Conservation (phyloP, 768 basidiomycete species). For the Chalciporus piperatus region DNA sequence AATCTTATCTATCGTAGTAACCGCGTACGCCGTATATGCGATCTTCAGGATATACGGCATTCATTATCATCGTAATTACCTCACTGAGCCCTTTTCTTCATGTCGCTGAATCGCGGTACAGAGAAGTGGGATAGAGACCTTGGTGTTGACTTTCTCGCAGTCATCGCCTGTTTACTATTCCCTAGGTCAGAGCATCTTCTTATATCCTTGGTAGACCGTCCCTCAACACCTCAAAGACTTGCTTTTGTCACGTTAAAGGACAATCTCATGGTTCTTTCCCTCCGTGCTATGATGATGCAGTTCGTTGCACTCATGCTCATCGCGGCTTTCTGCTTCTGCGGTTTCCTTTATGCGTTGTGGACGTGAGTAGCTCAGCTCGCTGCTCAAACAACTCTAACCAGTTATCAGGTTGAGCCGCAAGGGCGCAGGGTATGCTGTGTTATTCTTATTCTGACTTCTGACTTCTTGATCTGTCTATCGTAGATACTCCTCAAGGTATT, state of each 20-base stretch:
- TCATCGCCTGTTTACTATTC: slow-evolving; percentile 89
- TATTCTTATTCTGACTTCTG: not conserved
- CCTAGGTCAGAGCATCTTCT: slow-evolving; percentile 54
- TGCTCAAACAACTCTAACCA: slow-evolving; percentile 7
- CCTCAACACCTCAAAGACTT: slow-evolving; percentile 46
- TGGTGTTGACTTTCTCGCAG: slow-evolving; percentile 80
- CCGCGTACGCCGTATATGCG: slow-evolving; percentile 74
- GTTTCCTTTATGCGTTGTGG: slow-evolving; percentile 91
- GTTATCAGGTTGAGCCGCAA: slow-evolving; percentile 56
- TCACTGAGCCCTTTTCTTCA: not conserved
- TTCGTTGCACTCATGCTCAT: slow-evolving; percentile 82
- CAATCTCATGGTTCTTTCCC: slow-evolving; percentile 74
- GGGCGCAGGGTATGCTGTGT: slow-evolving; percentile 46
- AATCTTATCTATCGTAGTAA: slow-evolving; percentile 45
- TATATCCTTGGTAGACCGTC: not conserved
- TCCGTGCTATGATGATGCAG: slow-evolving; percentile 91
- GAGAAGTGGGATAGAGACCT: slow-evolving; percentile 63
- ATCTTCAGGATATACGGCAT: slow-evolving; percentile 73
- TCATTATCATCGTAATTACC: slow-evolving; percentile 53
- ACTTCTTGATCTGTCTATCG: slow-evolving; percentile 15
- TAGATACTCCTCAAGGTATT: slow-evolving; percentile 37
- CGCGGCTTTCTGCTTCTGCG: slow-evolving; percentile 87
- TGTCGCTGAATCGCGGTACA: slow-evolving; percentile 25
- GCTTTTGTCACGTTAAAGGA: slow-evolving; percentile 89
- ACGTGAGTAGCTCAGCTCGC: slow-evolving; percentile 55